Evolutionary conservation across 78 protist species (phyloP).

Genomic region (Dictyostelium capitatum): DNA sequence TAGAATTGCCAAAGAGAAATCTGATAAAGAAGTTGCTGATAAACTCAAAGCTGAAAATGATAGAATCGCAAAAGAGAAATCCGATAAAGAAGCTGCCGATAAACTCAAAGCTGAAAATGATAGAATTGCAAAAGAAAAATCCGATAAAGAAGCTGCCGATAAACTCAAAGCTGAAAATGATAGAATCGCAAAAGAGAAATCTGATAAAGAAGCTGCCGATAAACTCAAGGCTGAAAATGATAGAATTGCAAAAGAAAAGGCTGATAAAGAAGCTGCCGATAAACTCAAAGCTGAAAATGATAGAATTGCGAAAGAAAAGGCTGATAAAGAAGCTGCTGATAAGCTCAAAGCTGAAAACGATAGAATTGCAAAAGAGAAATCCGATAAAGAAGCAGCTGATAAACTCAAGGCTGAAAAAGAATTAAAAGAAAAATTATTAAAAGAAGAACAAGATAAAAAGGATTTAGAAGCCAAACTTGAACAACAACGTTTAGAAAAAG

Average conservation of each 20-base stretch:
- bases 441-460: neutral
- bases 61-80: neutral
- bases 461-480: neutral
- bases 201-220: neutral
- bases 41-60: neutral
- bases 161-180: neutral
- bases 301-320: neutral
- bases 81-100: neutral
- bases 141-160: neutral
- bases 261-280: neutral
- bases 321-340: neutral
- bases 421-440: no score
- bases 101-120: neutral
- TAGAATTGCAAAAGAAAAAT: neutral
- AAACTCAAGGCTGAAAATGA: neutral
- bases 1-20: neutral
- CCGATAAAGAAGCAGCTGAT: neutral
- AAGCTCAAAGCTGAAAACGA: conserved; percentile 4
- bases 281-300: neutral
- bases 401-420: neutral
- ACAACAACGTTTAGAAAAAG: conserved; percentile 8
- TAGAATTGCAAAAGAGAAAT: neutral
- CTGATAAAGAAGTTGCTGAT: neutral
- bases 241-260: neutral
- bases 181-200: neutral